These are phyloP conservation scores for Termitomyces sp. DNA, from an alignment of 768 basidiomycete genomes.

Conservation along the genomic window DNA sequence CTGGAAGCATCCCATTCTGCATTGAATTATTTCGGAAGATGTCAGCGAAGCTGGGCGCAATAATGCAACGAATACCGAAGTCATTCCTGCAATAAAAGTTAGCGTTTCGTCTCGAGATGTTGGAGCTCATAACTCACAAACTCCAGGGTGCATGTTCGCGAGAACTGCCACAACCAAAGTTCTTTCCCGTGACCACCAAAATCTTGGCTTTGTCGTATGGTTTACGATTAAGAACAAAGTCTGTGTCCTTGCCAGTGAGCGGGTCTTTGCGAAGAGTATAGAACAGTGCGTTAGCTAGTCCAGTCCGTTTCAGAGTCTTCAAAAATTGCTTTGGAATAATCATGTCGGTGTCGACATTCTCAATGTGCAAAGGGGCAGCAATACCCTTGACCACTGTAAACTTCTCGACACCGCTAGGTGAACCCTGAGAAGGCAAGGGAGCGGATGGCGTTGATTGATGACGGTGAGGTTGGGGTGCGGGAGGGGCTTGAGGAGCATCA, in stretches of 20 bases:
- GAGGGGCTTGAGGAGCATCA: constrained; percentile 61
- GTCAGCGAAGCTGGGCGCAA: constrained; percentile 87
- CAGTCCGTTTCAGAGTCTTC: constrained; percentile 89
- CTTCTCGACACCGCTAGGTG: constrained; percentile 50
- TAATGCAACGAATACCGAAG: constrained; percentile 86
- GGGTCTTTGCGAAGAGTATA: constrained; percentile 76
- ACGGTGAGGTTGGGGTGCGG: constrained; percentile 34
- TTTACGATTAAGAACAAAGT: constrained; percentile 80
- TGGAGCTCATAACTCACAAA: constrained; percentile 47
- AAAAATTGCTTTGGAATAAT: constrained; percentile 94
- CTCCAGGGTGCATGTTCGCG: constrained; percentile 91
- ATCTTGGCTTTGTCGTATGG: constrained; percentile 77
- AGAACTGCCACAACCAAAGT: constrained; percentile 91
- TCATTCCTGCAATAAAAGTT: constrained; percentile 52
- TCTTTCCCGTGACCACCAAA: constrained; percentile 79
- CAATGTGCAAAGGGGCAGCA: constrained; percentile 74
- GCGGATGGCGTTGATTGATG: constrained; percentile 28
- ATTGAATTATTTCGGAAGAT: constrained; percentile 88
- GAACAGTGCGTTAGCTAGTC: constrained; percentile 81
- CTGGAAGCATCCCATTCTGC: constrained; percentile 92
- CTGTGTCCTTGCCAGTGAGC: constrained; percentile 73
- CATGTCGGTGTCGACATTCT: constrained; percentile 91
- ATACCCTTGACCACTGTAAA: constrained; percentile 73
- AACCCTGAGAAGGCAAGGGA: constrained; percentile 36
- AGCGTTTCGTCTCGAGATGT: not conserved